phyloP scores from a whole-genome alignment of 129 eudicot species.

The Chrysanthemum seticuspe region DNA sequence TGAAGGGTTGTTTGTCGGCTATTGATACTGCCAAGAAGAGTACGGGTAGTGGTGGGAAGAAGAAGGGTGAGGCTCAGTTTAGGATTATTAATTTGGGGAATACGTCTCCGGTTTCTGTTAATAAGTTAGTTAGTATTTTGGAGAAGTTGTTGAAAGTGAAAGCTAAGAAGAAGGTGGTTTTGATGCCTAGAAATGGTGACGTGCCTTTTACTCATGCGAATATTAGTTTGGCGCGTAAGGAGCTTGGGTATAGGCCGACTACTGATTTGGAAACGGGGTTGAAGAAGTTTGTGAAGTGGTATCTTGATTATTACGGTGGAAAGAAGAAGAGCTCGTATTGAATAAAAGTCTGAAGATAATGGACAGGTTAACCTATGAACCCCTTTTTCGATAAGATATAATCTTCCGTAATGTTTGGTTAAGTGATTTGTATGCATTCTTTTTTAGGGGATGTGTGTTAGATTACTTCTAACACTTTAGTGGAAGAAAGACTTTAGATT shows the following conservation, averaged over 20 bases:
- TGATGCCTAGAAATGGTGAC: slow-evolving; percentile 67
- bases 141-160: slow-evolving; percentile 66
- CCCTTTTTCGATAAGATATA: not conserved
- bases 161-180: slow-evolving; percentile 55
- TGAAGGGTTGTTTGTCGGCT: slow-evolving; percentile 63
- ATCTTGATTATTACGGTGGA: slow-evolving; percentile 39
- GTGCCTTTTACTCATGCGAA: slow-evolving; percentile 61
- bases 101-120: slow-evolving; percentile 56
- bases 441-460: slow-evolving; percentile 28
- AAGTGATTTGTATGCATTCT: slow-evolving; percentile 21
- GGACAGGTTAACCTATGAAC: slow-evolving; percentile 27
- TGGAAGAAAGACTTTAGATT: slow-evolving; percentile 26
- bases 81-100: slow-evolving; percentile 70
- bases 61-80: slow-evolving; percentile 57
- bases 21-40: slow-evolving; percentile 60
- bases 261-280: slow-evolving; percentile 61
- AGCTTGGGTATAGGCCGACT: slow-evolving; percentile 54
- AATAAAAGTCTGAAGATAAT: not conserved
- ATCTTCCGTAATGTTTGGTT: slow-evolving; percentile 27
- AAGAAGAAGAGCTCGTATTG: slow-evolving; percentile 58
- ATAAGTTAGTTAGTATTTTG: slow-evolving; percentile 54
- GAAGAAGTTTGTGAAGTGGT: slow-evolving; percentile 67
- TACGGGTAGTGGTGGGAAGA: slow-evolving; percentile 64
- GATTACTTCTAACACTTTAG: slow-evolving; percentile 12
- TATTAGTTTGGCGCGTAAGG: slow-evolving; percentile 52